Evolutionary conservation across 2,329 filamentous ascomycete species (phyloP).

Genomic region (Eutypa lata): DNA sequence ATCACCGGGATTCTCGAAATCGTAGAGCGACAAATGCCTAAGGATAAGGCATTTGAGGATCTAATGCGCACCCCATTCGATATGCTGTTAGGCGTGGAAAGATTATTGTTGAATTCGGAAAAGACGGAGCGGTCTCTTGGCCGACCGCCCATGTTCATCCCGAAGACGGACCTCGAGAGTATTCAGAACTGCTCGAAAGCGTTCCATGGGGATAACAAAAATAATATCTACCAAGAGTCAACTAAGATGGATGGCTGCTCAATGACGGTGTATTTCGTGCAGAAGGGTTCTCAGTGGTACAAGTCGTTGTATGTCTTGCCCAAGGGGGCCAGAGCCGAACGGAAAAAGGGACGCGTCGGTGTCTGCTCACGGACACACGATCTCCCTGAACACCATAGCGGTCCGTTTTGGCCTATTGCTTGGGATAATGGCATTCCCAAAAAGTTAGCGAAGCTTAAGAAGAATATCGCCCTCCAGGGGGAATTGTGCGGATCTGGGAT

Average conservation of each 20-base stretch:
- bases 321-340: background rate
- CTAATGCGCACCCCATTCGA: constrained; percentile 14
- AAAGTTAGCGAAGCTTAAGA: constrained; percentile 14
- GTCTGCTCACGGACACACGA: constrained; percentile 26
- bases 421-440: constrained; percentile 13
- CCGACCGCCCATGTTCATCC: constrained; percentile 17
- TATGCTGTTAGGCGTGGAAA: constrained; percentile 14
- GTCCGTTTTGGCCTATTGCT: constrained; percentile 23
- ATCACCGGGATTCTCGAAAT: constrained; percentile 3
- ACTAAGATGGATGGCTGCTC: constrained; percentile 12
- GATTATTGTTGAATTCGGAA: background rate
- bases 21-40: constrained; percentile 1
- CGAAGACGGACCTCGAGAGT: constrained; percentile 21
- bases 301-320: background rate
- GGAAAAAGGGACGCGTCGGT: constrained; percentile 24
- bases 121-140: constrained; percentile 1
- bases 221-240: background rate
- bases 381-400: constrained; percentile 10
- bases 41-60: background rate
- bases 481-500: constrained; percentile 27
- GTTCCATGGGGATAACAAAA: constrained; percentile 21
- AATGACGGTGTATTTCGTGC: constrained; percentile 13
- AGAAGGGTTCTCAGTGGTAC: constrained; percentile 1
- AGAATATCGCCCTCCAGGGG: constrained; percentile 26
- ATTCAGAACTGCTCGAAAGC: constrained; percentile 25